Evolutionary conservation across 495 filamentous ascomycete genomes (phyloP), one percentile per base, ranked within the genome.

Genomic region (Hypomontagnella submonticulosa): DNA sequence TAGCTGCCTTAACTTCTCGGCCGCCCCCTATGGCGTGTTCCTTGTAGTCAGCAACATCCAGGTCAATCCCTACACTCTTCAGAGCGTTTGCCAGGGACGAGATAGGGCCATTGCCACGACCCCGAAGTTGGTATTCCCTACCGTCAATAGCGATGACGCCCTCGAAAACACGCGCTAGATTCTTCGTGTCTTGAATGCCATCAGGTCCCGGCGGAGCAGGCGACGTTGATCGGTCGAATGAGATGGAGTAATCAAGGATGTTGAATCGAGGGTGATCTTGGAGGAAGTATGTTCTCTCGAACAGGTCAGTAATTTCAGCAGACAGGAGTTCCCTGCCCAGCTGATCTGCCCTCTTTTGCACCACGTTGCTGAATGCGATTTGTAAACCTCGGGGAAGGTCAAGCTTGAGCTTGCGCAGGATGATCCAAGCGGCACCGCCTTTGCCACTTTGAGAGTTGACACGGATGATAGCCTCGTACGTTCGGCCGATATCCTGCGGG

Each of bases 401-500:
- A 64, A 98, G 90, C 69, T 97, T 87, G 59, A 98, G 85, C 44
- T 88, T 86, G 44, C 90, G 90, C 72, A 92, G 87, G 74, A 99
- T 93, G 66, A 97, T 88, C 92, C 92, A 98, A 38, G 95, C 94
- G 58, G 92, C 89, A 66, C 95, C 95, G 54, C 93, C 95, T 79
- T 99, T 99, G 53, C 95, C 95, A 61, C 87, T 91, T 73, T 99
- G 95, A 18, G 90, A 94, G 78, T 98, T 99, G 83, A 98, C 95
- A 30, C 94, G 91, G 75, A 99, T 99, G 74, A 97, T 90, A 38
- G 94, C 94, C 78, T 97, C 93, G 83, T 97, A 97, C 27, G 90
- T 97, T 9, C 94, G 88, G 19, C 95, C 95, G 54, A 98, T 97
- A 78, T 97, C 93, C 67, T 90, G 83, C 1, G 93, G 94, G 71